Evolutionary conservation across 805 yeast genomes (phyloP).

Genomic region (Saturnispora zaruensis): DNA sequence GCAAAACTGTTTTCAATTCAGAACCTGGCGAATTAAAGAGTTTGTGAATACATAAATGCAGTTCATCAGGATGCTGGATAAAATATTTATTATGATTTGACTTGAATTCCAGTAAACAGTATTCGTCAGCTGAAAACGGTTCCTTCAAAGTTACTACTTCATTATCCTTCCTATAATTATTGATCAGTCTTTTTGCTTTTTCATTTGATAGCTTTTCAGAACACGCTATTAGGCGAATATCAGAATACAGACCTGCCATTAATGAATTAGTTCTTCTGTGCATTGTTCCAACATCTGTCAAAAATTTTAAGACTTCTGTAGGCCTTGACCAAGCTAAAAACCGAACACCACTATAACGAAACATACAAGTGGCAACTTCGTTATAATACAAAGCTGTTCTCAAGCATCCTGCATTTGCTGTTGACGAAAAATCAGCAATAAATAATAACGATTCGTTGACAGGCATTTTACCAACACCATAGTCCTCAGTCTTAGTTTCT

Average conservation of each 20-base stretch:
- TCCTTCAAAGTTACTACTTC: conserved; percentile 21
- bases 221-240: conserved; percentile 47
- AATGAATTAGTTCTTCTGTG: conserved; percentile 56
- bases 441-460: conserved; percentile 25
- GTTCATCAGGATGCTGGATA: conserved; percentile 38
- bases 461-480: conserved; percentile 8
- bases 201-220: conserved; percentile 17
- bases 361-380: conserved; percentile 23
- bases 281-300: conserved; percentile 44
- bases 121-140: conserved; percentile 16
- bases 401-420: conserved; percentile 56
- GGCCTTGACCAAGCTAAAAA: conserved; percentile 64
- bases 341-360: conserved; percentile 47
- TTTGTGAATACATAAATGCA: conserved; percentile 61
- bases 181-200: conserved; percentile 13
- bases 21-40: conserved; percentile 39
- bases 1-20: conserved; percentile 37
- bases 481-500: neutral
- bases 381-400: conserved; percentile 26
- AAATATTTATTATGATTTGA: conserved; percentile 24
- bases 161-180: neutral
- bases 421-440: conserved; percentile 23
- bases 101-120: conserved; percentile 27
- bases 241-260: conserved; percentile 56
- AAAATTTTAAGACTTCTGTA: conserved; percentile 49